A percentile compares a stretch with the other conserved stretches of the same genome.
Conservation (phyloP, 495 filamentous ascomycete genomes). For the Jackrogersella minutella region DNA sequence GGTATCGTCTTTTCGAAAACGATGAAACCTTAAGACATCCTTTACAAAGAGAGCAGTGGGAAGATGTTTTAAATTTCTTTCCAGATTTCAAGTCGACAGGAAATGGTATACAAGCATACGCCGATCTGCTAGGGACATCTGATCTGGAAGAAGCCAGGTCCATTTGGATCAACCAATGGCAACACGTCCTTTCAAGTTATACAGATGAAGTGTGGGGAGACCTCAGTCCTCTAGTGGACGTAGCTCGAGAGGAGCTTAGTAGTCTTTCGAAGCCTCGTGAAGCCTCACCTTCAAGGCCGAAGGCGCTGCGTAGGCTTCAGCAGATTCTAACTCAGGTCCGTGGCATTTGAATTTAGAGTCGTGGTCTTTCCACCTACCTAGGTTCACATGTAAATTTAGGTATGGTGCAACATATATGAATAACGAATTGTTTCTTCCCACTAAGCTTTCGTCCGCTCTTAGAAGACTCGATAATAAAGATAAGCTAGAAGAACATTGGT, state of each 20-base stretch:
- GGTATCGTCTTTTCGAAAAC: slow-evolving; percentile 47
- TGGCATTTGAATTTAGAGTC: neutral
- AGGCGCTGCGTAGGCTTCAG: slow-evolving; percentile 37
- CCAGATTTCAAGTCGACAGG: slow-evolving; percentile 42
- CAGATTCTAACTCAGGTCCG: slow-evolving; percentile 39
- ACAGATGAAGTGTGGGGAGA: slow-evolving; percentile 84
- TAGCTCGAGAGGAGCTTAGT: slow-evolving; percentile 67
- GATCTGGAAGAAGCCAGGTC: slow-evolving; percentile 52
- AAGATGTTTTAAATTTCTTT: slow-evolving; percentile 54
- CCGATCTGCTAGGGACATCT: slow-evolving; percentile 46
- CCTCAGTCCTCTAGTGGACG: slow-evolving; percentile 65
- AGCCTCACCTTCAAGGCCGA: slow-evolving; percentile 20
- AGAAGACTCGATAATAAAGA: too few relatives aligned
- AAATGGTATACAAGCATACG: slow-evolving; percentile 7
- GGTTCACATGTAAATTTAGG: neutral
- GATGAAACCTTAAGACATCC: neutral
- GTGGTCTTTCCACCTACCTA: neutral
- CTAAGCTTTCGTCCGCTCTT: too few relatives aligned
- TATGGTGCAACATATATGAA: neutral
- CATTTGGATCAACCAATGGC: slow-evolving; percentile 64
- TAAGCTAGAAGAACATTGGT: too few relatives aligned
- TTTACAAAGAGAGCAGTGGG: slow-evolving; percentile 44
- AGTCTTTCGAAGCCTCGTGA: slow-evolving; percentile 28
- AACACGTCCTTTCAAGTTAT: slow-evolving; percentile 69
- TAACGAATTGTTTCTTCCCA: too few relatives aligned